Evolutionary conservation across 805 yeast species (phyloP).

Genomic region (Metschnikowia vanudenii): DNA sequence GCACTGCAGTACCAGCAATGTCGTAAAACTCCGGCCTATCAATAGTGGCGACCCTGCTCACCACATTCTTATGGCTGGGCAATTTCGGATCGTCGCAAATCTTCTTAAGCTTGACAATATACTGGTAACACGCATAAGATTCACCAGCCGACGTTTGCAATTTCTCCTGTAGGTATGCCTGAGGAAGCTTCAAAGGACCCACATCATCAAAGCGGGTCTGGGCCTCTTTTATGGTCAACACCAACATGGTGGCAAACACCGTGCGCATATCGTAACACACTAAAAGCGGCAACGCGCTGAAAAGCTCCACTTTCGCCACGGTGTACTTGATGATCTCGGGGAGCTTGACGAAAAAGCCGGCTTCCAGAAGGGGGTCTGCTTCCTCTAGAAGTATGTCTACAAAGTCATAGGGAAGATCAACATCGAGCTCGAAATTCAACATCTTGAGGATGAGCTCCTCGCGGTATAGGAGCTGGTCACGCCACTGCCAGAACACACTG

Average conservation of each 20-base stretch:
- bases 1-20: no score
- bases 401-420: conserved; percentile 39
- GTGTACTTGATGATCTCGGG: conserved; percentile 29
- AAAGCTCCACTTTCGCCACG: conserved; percentile 35
- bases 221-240: conserved; percentile 19
- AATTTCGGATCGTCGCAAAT: conserved; percentile 20
- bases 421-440: conserved; percentile 39
- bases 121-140: conserved; percentile 18
- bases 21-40: conserved; percentile 11
- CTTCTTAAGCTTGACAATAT: conserved; percentile 15
- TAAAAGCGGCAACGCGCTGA: conserved; percentile 39
- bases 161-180: conserved; percentile 9
- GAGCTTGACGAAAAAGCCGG: conserved; percentile 14
- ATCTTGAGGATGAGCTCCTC: conserved; percentile 41
- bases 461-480: conserved; percentile 43
- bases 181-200: conserved; percentile 12
- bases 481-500: conserved; percentile 43
- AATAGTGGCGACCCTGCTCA: conserved; percentile 13
- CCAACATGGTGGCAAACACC: conserved; percentile 28
- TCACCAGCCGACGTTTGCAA: conserved; percentile 8
- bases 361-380: conserved; percentile 10
- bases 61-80: conserved; percentile 19
- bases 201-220: conserved; percentile 14
- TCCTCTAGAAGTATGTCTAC: conserved; percentile 24
- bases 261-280: conserved; percentile 35